phyloP scores from a whole-genome alignment of 305 asterid genomes.

The Andrographis paniculata region DNA sequence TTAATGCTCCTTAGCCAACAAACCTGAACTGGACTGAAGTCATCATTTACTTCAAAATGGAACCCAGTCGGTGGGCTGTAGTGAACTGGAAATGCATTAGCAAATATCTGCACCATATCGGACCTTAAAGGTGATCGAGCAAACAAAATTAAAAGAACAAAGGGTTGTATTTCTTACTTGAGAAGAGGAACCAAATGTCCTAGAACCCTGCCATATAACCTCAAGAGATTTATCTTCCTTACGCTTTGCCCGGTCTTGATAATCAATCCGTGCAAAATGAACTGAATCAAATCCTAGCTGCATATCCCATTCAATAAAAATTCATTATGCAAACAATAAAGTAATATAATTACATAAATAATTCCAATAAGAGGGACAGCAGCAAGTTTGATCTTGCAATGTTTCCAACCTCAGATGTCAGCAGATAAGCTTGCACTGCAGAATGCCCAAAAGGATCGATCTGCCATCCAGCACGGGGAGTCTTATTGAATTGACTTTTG shows the following conservation, averaged over 20 bases:
- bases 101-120: conserved; percentile 48
- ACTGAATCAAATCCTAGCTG: conserved; percentile 79
- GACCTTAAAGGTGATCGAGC: conserved; percentile 15
- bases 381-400: neutral
- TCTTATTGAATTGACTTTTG: conserved; percentile 53
- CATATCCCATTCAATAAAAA: conserved; percentile 8
- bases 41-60: conserved; percentile 47
- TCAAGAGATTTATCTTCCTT: conserved; percentile 61
- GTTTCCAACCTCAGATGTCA: conserved; percentile 55
- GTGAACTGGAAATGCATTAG: conserved; percentile 71
- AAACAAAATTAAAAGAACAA: conserved; percentile 14
- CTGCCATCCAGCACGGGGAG: conserved; percentile 96
- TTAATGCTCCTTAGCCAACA: conserved; percentile 11
- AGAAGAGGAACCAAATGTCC: conserved; percentile 63
- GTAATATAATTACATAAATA: no score
- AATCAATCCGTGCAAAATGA: conserved; percentile 81
- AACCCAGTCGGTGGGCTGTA: conserved; percentile 80
- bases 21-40: conserved; percentile 63
- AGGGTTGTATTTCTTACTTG: conserved; percentile 30
- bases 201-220: conserved; percentile 81
- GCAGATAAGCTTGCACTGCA: conserved; percentile 81
- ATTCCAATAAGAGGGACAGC: no score
- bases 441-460: conserved; percentile 94
- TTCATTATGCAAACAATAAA: conserved; percentile 6
- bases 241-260: conserved; percentile 73